Percentiles rank a stretch among this genome's conserved stretches.
Conservation (phyloP, 73 alveolate species). For the Paramecium caudatum region DNA sequence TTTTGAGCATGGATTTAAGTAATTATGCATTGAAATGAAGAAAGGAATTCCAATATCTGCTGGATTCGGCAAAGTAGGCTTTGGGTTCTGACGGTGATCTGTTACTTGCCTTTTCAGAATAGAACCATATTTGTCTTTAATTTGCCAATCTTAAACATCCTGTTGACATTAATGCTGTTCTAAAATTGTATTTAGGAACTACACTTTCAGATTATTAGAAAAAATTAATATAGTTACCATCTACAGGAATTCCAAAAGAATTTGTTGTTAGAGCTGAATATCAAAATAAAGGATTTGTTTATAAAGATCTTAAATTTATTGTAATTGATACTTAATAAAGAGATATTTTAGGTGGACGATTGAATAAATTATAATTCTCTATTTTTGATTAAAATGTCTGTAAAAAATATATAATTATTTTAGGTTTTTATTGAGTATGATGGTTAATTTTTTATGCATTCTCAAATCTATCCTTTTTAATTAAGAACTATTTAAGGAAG, state of each 20-base stretch:
- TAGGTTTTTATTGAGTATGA: constrained; percentile 40
- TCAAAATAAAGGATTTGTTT: not conserved
- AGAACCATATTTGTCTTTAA: constrained; percentile 56
- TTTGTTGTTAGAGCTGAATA: constrained; percentile 43
- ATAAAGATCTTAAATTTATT: constrained; percentile 24
- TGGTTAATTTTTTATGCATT: constrained; percentile 7
- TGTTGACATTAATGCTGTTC: constrained; percentile 24
- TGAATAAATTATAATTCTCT: constrained; percentile 34
- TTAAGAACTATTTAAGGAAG: not conserved
- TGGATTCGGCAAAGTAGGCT: constrained; percentile 54
- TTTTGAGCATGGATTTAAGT: constrained; percentile 70
- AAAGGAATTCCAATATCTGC: constrained; percentile 51
- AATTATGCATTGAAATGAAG: constrained; percentile 29
- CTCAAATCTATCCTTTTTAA: constrained; percentile 8
- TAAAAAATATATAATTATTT: not conserved
- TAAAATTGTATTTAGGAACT: constrained; percentile 21
- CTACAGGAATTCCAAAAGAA: constrained; percentile 21
- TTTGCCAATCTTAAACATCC: constrained; percentile 39
- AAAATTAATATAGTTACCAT: constrained; percentile 22
- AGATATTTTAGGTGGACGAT: constrained; percentile 56
- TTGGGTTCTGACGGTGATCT: constrained; percentile 54
- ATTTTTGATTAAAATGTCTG: constrained; percentile 47
- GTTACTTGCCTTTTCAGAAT: constrained; percentile 26
- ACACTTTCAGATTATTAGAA: constrained; percentile 31
- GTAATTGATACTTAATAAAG: constrained; percentile 13